A percentile compares a stretch with the other conserved stretches of the same genome.
Conservation (phyloP, 164 flowering plant genomes). For the Amborella trichopoda region DNA sequence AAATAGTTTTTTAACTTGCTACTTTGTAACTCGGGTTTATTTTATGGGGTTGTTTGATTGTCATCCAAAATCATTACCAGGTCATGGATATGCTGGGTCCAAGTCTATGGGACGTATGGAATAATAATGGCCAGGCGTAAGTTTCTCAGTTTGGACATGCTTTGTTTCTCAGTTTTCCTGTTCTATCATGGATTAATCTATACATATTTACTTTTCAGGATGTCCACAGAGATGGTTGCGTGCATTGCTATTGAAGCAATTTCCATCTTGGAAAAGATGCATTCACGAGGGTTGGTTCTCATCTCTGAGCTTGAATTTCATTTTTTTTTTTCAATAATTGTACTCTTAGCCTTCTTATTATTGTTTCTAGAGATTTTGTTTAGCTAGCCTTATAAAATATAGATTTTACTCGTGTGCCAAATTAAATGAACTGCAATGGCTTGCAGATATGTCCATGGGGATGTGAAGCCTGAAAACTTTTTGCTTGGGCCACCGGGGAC, state of each 20-base stretch:
- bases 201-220: conserved; percentile 13
- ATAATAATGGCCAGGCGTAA: conserved; percentile 60
- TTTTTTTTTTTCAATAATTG: background rate
- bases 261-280: conserved; percentile 82
- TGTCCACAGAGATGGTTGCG: conserved; percentile 51
- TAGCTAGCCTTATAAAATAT: too few species aligned
- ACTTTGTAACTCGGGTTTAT: background rate
- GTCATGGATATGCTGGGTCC: conserved; percentile 99
- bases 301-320: background rate
- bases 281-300: conserved; percentile 53
- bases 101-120: conserved; percentile 97
- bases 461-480: conserved; percentile 97
- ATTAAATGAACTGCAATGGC: background rate
- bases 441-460: conserved; percentile 86
- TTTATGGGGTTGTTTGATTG: background rate
- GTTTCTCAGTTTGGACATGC: conserved; percentile 4
- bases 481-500: conserved; percentile 90
- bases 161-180: background rate
- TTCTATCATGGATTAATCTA: background rate
- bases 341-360: background rate
- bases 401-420: too few species aligned
- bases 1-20: background rate
- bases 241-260: conserved; percentile 78
- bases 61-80: conserved; percentile 27
- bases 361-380: too few species aligned